Conservation (phyloP, 192 early-diverging fungal genomes). For the Umbelopsis sp. region DNA sequence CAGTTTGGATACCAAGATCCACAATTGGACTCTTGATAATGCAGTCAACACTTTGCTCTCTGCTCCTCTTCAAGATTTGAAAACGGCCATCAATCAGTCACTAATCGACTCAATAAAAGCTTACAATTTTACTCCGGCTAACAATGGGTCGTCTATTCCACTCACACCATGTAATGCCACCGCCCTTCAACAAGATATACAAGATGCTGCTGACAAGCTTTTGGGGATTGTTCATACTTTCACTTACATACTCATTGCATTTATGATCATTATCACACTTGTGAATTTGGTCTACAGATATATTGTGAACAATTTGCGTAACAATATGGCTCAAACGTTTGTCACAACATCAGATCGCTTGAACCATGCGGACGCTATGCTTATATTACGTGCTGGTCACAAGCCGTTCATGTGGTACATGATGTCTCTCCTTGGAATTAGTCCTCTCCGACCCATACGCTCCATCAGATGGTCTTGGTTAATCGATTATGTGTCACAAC, state of each 20-base stretch:
- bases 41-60: background rate
- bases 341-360: background rate
- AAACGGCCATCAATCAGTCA: background rate
- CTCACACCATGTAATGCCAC: slow-evolving; percentile 2
- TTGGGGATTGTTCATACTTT: background rate
- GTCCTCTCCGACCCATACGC: background rate
- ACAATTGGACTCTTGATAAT: background rate
- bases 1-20: background rate
- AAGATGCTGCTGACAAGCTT: background rate
- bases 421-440: slow-evolving; percentile 1
- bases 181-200: background rate
- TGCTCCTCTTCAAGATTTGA: background rate
- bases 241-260: background rate
- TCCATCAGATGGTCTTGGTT: background rate
- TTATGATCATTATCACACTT: background rate
- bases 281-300: background rate
- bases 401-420: slow-evolving; percentile 7
- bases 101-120: background rate
- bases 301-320: background rate
- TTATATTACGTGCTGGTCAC: slow-evolving; percentile 1
- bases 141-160: background rate
- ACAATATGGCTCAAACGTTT: background rate
- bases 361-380: slow-evolving; percentile 4
- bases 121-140: background rate
- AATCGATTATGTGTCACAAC: slow-evolving; percentile 1